Base-by-base conservation (phyloP, 495 filamentous ascomycete genomes). In the Aspergillus panamensis region DNA sequence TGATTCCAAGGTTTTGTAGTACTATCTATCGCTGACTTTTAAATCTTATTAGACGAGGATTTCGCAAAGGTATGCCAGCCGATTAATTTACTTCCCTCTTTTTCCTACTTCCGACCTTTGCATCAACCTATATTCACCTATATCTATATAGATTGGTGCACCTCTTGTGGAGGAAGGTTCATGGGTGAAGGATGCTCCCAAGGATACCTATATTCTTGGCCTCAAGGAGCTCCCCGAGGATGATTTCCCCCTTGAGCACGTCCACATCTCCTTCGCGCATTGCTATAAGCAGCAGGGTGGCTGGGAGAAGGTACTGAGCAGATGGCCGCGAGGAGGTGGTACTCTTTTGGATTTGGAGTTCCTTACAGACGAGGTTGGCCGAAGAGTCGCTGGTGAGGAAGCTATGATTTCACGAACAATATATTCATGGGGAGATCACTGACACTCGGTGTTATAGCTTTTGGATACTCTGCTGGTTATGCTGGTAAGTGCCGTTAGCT, bases 181-280 rank as follows among this genome's bases (percentile, higher is more conserved):
- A 47, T 97, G 94, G 93, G 78, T 78, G 40, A 75, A 73, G 64
- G 77, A 80, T 66, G 89, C 86, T 0, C 91, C 94, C 20, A 76
- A 80, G 61, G 84, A 91, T 56, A 84, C 92, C 66, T 90, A 91
- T 66, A 90, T 96, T 64, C 80, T 97, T 59, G 93, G 94, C 37
- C 80, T 98, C 48, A 98, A 98, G 82, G 94, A 97, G 77, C 80
- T 97, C 14, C 90, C 89, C 7, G 91, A 95, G 67, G 88, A 96
- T 39, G 3, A 39, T 32, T 91, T 92, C 67, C 91, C 92, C 35
- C 84, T 97, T 49, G 85, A 87, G 75, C 35, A 39, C 8, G 83
- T 84, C 13, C 89, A 93, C 71, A 83, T 98, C 59, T 88, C 91
- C 60, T 96, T 96, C 64, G 89, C 86, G 40, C 81, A 84, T 66